Evolutionary conservation across 1,284 basidiomycete genomes (phyloP), one percentile per base, ranked within the genome.

Genomic region (Sparassis latifolia): DNA sequence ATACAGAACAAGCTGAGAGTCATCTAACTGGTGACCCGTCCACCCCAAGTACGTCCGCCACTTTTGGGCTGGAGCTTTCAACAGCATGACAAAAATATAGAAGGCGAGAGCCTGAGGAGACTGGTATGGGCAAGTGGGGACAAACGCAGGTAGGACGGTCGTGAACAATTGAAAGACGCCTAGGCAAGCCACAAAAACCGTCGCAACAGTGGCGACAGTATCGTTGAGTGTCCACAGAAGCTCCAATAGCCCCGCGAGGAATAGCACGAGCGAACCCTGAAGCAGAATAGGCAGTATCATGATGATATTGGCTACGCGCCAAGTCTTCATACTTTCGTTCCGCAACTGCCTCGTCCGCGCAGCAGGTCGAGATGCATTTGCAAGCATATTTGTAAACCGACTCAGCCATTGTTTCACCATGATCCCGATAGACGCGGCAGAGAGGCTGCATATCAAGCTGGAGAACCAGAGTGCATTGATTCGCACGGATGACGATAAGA

Each of bases 391-490:
- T 32, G 55, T 45, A 44, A 56, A 58, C 12, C 60, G 57, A n/a
- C 56, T 53, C n/a, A 62, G 43, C 61, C 61, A 62, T 33, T 62
- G 61, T 30, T 60, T 60, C 10, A 55, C 57, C 35, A 61, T 50
- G 20, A 62, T 60, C 33, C 56, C 61, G 7, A 61, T 50, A 2
- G 59, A 60, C 1, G 61, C 61, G 0, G 61, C 54, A n/a, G 56
- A 48, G 7, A 62, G 57, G 43, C 57, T 58, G 30, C 58, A 52
- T 5, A 62, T 59, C 5, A 62, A 54, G 33, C 59, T 58, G 2
- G 57, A 52, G 52, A 61, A 62, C 61, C 59, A 61, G 3, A 62
- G 52, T 4, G 55, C 51, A 44, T 62, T 62, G 53, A 62, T 54
- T 2, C 57, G 51, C 1, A 58, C 35, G 20, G 20, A 20, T 4